Evolutionary conservation across 768 basidiomycete genomes (phyloP).

Genomic region (Collybia nuda): DNA sequence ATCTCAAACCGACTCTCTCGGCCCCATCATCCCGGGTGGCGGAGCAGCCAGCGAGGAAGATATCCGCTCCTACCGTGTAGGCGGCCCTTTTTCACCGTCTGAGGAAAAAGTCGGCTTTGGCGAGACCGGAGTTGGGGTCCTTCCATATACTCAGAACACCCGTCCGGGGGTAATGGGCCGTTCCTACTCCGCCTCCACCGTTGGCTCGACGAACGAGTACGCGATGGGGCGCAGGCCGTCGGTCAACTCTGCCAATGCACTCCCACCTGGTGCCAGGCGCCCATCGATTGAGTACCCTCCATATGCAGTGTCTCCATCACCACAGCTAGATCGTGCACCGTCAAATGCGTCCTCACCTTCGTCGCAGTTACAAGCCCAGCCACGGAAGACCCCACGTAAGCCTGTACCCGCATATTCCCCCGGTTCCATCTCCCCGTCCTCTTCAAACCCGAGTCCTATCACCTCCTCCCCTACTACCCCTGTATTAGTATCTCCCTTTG

Average conservation of each 20-base stretch:
- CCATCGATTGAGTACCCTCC: conserved; percentile 1
- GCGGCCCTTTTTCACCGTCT: conserved; percentile 6
- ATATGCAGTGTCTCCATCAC: background rate
- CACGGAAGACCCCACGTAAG: conserved; percentile 16
- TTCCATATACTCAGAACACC: conserved; percentile 4
- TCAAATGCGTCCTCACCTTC: background rate
- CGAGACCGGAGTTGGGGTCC: conserved; percentile 5
- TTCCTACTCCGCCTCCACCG: background rate
- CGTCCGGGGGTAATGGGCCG: background rate
- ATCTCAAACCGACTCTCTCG: conserved; percentile 4
- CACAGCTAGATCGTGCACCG: conserved; percentile 8
- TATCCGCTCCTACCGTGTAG: conserved; percentile 4
- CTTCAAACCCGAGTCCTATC: background rate
- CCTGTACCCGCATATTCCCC: conserved; percentile 17
- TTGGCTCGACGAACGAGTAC: background rate
- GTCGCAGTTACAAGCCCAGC: background rate
- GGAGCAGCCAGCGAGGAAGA: conserved; percentile 7
- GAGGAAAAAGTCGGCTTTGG: conserved; percentile 16
- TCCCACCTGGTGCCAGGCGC: background rate
- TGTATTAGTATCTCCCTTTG: background rate
- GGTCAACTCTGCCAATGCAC: background rate
- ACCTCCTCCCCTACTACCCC: background rate
- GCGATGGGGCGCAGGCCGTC: conserved; percentile 1
- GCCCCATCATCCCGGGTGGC: background rate
- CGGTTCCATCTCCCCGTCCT: conserved; percentile 1